Base-by-base conservation (phyloP, 1,284 basidiomycete species). In the Sporisorium scitamineum region DNA sequence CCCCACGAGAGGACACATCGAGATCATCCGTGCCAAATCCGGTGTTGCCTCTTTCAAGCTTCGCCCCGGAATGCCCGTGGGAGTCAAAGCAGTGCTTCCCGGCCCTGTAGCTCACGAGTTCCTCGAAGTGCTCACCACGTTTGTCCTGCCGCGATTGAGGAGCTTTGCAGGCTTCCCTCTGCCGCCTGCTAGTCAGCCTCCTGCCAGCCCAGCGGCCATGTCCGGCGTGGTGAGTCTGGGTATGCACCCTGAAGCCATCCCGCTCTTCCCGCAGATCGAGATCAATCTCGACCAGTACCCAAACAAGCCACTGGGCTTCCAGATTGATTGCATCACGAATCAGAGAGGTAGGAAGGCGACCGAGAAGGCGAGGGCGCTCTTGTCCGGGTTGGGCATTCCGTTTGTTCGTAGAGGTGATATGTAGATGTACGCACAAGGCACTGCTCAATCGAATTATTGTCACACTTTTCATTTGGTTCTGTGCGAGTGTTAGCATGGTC, bases 41-140 rank as follows among this genome's bases (percentile, higher is more conserved):
- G 90, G 91, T 45, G 91, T 94, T 24, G 92, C 93, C 14, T 91
- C 92, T 0, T 98, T 94, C 92, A 88, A 88, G 83, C 89, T 96
- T 39, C 89, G 96, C 31, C 90, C 90, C 0, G 93, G 93, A 26
- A 87, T 94, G 78, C 94, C 96, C 0, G 88, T 93, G 31, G 94
- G 94, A 62, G 93, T 90, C 74, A 94, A 95, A 87, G 94, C 97
- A 70, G 92, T 94, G 80, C 87, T 99, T 76, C 91, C 90, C 80
- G 95, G 94, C 10, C 91, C 92, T 54, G 90, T 91, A 72, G 97
- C 97, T 92, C 97, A 94, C 88, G 92, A 94, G 80, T 97, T 99
- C 86, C 87, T 99, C 67, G 91, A 92, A 70, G 91, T 90, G 8
- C 90, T 99, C 77, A 90, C 91, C 79, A 95, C 97, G 80, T 98